These are phyloP conservation scores for Colletotrichum horii DNA, from an alignment of 2,329 filamentous ascomycete genomes.

Conservation along the genomic window DNA sequence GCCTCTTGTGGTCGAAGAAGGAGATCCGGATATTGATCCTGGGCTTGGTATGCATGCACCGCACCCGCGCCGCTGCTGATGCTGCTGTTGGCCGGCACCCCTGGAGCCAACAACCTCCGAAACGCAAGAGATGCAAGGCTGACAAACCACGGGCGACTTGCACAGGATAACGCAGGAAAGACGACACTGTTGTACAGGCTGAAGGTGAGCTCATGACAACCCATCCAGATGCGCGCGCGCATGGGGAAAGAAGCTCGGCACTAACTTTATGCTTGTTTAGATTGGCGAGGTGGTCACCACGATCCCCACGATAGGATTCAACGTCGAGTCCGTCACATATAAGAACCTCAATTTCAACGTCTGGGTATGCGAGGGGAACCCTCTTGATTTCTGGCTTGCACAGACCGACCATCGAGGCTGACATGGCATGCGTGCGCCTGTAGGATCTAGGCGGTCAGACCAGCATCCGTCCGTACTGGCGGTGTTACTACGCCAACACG, in stretches of 20 bases:
- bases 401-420: slow-evolving; percentile 19
- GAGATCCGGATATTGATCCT: slow-evolving; percentile 96
- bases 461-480: slow-evolving; percentile 98
- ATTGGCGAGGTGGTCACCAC: slow-evolving; percentile 99
- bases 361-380: slow-evolving; percentile 70
- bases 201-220: slow-evolving; percentile 64
- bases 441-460: slow-evolving; percentile 96
- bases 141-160: slow-evolving; percentile 15
- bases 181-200: slow-evolving; percentile 95
- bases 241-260: not conserved
- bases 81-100: not conserved
- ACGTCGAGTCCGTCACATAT: slow-evolving; percentile 98
- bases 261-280: slow-evolving; percentile 49
- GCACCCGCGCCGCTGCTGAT: not conserved
- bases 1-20: slow-evolving; percentile 88
- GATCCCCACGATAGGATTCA: slow-evolving; percentile 99
- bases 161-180: slow-evolving; percentile 97
- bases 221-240: not conserved
- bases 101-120: not conserved
- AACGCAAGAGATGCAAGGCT: not conserved
- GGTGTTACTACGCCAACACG: slow-evolving; percentile 99
- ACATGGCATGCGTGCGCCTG: slow-evolving; percentile 16
- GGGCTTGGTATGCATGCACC: slow-evolving; percentile 74
- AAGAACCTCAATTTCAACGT: slow-evolving; percentile 99
- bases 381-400: not conserved